Percentiles rank a stretch among this genome's conserved stretches.
Evolutionary conservation across 768 basidiomycete species (phyloP).

Genomic region (Pleurotus eryngii): DNA sequence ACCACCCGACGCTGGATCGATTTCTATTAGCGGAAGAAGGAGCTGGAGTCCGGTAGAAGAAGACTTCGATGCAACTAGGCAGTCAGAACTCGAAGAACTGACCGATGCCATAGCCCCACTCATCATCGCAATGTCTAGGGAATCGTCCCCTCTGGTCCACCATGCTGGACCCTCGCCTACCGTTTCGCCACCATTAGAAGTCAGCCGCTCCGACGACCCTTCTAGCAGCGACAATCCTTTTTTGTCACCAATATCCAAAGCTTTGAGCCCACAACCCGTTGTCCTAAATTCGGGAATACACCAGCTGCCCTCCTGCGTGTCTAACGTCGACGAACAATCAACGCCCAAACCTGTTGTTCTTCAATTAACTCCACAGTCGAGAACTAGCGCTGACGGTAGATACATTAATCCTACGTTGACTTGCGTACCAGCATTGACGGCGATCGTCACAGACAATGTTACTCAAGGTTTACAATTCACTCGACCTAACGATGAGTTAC

Average conservation of each 20-base stretch:
- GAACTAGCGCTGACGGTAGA: too few relatives aligned
- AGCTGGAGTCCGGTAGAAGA: neutral
- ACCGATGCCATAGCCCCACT: neutral
- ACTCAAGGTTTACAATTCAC: neutral
- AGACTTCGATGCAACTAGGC: neutral
- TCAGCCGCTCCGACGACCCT: too few relatives aligned
- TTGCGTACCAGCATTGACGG: too few relatives aligned
- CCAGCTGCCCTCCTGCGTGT: too few relatives aligned
- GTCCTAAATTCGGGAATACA: neutral
- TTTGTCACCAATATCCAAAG: neutral
- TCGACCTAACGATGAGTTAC: neutral
- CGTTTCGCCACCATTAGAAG: neutral
- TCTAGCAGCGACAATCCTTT: too few relatives aligned
- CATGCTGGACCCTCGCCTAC: neutral
- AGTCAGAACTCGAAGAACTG: neutral
- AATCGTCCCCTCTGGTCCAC: neutral
- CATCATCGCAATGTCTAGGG: neutral
- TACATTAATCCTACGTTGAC: too few relatives aligned
- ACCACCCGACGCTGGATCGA: slow-evolving; percentile 32
- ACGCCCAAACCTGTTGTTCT: too few relatives aligned
- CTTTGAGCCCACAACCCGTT: neutral
- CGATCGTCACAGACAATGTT: neutral
- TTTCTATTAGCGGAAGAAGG: neutral
- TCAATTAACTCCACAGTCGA: too few relatives aligned
- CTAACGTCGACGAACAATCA: too few relatives aligned